A percentile compares a stretch with the other conserved stretches of the same genome.
Conservation (phyloP, 805 yeast genomes). For the Candida odintsovae region DNA sequence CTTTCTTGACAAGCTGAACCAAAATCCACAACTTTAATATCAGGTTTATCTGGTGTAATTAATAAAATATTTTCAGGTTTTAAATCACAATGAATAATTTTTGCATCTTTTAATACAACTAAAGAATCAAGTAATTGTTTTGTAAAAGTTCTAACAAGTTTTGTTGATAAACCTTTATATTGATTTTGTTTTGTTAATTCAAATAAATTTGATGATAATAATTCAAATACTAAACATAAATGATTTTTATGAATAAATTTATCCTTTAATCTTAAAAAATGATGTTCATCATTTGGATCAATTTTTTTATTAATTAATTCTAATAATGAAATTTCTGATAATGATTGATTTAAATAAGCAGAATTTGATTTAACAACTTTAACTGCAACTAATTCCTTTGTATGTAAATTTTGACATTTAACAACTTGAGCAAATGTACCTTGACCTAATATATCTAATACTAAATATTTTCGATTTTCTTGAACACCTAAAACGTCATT, state of each 20-base stretch:
- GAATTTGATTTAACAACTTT: constrained; percentile 91
- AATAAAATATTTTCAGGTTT: constrained; percentile 93
- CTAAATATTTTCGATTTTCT: constrained; percentile 81
- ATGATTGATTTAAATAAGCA: constrained; percentile 84
- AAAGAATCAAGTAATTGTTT: constrained; percentile 78
- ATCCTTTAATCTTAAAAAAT: constrained; percentile 74
- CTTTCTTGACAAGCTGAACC: constrained; percentile 93
- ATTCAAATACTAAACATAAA: constrained; percentile 86
- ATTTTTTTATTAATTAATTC: constrained; percentile 72
- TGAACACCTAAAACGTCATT: constrained; percentile 88
- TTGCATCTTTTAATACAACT: constrained; percentile 71
- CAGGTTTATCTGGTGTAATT: constrained; percentile 59
- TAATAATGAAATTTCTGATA: constrained; percentile 82
- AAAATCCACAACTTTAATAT: constrained; percentile 89
- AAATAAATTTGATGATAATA: constrained; percentile 80
- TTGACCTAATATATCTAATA: constrained; percentile 85
- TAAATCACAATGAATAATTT: constrained; percentile 91
- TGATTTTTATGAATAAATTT: constrained; percentile 91
- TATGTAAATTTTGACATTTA: constrained; percentile 67
- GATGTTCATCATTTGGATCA: constrained; percentile 67
- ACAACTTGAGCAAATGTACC: constrained; percentile 99
- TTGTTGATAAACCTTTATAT: constrained; percentile 82
- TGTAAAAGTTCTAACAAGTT: constrained; percentile 70
- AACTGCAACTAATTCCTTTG: constrained; percentile 84
- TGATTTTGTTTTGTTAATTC: constrained; percentile 90